Conservation (phyloP, 2,329 filamentous ascomycete genomes). For the Huntiella bhutanensis region DNA sequence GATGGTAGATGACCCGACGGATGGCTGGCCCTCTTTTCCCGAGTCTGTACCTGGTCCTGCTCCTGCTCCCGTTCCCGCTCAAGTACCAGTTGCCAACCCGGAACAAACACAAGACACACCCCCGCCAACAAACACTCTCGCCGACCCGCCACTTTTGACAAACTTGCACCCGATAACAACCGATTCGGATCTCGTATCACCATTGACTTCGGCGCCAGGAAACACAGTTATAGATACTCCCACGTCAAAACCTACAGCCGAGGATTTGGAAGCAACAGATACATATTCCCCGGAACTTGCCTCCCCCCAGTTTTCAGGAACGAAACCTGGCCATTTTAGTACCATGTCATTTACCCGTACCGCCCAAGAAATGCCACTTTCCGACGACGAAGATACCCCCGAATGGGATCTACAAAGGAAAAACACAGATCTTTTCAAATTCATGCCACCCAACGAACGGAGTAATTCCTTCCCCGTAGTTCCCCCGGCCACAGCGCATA, state of each 20-base stretch:
- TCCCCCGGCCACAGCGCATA: slow-evolving; percentile 17
- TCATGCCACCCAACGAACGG: slow-evolving; percentile 36
- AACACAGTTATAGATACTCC: background rate
- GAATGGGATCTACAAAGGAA: slow-evolving; percentile 35
- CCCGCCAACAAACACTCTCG: background rate
- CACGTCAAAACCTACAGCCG: background rate
- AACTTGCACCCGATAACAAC: background rate
- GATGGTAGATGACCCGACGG: slow-evolving; percentile 4
- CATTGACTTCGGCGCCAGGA: background rate
- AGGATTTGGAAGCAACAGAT: background rate
- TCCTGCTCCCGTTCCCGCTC: background rate
- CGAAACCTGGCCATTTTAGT: slow-evolving; percentile 35
- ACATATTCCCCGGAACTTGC: slow-evolving; percentile 3
- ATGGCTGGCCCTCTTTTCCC: slow-evolving; percentile 8
- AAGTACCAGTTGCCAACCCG: background rate
- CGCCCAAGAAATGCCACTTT: slow-evolving; percentile 41
- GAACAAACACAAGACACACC: background rate
- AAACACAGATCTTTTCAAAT: slow-evolving; percentile 38
- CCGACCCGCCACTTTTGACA: background rate
- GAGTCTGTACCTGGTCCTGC: background rate
- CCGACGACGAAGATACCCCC: slow-evolving; percentile 38
- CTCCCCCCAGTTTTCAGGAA: slow-evolving; percentile 13
- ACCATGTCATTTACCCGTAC: slow-evolving; percentile 45
- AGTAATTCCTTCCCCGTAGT: slow-evolving; percentile 46
- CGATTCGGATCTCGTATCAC: background rate